A percentile compares a stretch with the other conserved stretches of the same genome.
Evolutionary conservation across 345 rosid species (phyloP).

Genomic region (Iberis pinnata): DNA sequence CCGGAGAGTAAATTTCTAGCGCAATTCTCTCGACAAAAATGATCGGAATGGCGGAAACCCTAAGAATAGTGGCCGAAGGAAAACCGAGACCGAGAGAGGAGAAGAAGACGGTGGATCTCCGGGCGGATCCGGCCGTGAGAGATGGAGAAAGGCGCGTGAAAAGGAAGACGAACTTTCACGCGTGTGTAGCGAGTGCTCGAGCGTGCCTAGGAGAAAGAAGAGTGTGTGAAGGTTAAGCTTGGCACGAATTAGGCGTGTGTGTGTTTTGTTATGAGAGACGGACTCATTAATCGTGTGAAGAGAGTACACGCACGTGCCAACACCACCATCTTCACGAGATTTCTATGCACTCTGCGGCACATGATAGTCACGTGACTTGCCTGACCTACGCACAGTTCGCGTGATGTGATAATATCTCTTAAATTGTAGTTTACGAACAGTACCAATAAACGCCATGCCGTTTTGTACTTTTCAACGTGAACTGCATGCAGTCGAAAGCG

Average conservation of each 20-base stretch:
- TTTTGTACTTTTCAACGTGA: not conserved
- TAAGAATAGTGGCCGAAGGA: too few species aligned
- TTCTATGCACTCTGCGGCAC: conserved; percentile 27
- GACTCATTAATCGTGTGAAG: conserved; percentile 30
- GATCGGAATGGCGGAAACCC: too few species aligned
- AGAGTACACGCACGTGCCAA: conserved; percentile 35
- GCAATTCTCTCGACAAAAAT: conserved; percentile 18
- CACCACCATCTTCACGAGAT: conserved; percentile 30
- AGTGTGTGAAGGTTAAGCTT: conserved; percentile 42
- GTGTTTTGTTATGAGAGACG: conserved; percentile 24
- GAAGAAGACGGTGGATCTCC: conserved; percentile 30
- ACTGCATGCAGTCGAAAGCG: conserved; percentile 16
- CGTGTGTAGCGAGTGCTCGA: conserved; percentile 53
- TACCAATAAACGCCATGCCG: not conserved
- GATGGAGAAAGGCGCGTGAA: conserved; percentile 38
- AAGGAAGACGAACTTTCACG: conserved; percentile 41
- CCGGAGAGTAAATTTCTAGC: conserved; percentile 19
- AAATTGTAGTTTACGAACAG: conserved; percentile 1
- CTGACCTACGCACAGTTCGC: conserved; percentile 25
- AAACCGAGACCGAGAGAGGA: conserved; percentile 1
- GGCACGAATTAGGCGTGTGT: conserved; percentile 87
- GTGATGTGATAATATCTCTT: conserved; percentile 26
- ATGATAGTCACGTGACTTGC: conserved; percentile 28
- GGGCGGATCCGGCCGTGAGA: conserved; percentile 34
- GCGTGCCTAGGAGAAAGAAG: conserved; percentile 48